Conservation (phyloP, 306 rosid species). For the Vigna unguiculata region DNA sequence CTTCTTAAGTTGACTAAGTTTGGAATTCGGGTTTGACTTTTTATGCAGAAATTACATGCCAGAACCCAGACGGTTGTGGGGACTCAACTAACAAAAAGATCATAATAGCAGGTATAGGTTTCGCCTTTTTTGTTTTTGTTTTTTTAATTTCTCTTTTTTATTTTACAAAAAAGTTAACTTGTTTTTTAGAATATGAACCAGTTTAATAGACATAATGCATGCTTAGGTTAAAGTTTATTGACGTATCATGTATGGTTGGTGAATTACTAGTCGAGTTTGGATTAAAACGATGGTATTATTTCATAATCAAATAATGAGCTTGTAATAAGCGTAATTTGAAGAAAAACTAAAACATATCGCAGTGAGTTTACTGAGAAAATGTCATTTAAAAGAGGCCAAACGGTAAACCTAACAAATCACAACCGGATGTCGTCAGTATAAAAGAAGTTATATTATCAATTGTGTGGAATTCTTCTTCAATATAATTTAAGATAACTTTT, state of each 20-base stretch:
- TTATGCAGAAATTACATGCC: constrained; percentile 58
- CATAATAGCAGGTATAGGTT: constrained; percentile 64
- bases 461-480: background rate
- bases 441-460: background rate
- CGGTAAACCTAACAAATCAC: too few species aligned
- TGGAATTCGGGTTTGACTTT: constrained; percentile 34
- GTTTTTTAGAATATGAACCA: background rate
- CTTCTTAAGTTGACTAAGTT: background rate
- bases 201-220: background rate
- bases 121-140: background rate
- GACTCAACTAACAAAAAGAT: constrained; percentile 49
- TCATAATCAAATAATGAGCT: too few species aligned
- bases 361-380: background rate
- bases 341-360: background rate
- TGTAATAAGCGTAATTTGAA: too few species aligned
- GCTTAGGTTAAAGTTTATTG: background rate
- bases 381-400: background rate
- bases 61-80: constrained; percentile 50
- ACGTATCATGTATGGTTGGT: too few species aligned
- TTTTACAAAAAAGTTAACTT: background rate
- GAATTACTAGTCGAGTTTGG: too few species aligned
- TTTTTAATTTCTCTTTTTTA: background rate
- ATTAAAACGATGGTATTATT: too few species aligned
- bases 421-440: too few species aligned
- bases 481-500: background rate